Percentiles rank a stretch among this genome's conserved stretches.
phyloP scores from a whole-genome alignment of 257 asterid species.

The Lantana camara region DNA sequence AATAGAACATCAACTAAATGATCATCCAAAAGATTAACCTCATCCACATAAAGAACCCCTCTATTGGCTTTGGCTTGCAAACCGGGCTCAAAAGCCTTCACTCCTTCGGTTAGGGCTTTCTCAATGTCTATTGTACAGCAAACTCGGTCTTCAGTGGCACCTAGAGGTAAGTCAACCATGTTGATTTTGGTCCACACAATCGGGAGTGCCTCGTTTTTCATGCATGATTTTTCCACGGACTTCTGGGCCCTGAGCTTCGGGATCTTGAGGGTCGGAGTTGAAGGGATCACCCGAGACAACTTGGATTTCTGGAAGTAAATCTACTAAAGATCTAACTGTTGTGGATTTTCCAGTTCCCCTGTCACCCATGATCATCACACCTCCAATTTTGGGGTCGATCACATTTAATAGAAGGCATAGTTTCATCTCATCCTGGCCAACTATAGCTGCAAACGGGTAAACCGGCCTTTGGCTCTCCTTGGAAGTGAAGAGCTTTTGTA shows the following conservation, averaged over 20 bases:
- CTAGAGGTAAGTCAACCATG: constrained; percentile 94
- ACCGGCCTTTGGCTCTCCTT: constrained; percentile 88
- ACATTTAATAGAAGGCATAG: constrained; percentile 82
- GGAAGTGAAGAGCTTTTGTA: constrained; percentile 55
- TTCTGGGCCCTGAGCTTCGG: constrained; percentile 82
- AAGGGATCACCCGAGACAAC: constrained; percentile 85
- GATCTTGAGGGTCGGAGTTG: constrained; percentile 93
- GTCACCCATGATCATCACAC: constrained; percentile 98
- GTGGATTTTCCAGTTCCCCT: constrained; percentile 98
- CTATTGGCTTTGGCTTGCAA: constrained; percentile 90
- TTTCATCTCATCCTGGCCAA: constrained; percentile 98
- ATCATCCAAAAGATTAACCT: constrained; percentile 91
- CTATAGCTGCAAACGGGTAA: constrained; percentile 95
- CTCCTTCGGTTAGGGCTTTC: constrained; percentile 93
- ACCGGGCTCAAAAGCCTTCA: constrained; percentile 95
- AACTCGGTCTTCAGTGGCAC: constrained; percentile 97
- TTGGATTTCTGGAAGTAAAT: constrained; percentile 82
- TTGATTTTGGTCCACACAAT: constrained; percentile 62
- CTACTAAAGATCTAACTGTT: constrained; percentile 77
- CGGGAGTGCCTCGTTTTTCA: constrained; percentile 55
- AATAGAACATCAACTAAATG: constrained; percentile 87
- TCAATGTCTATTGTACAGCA: constrained; percentile 96
- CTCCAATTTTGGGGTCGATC: constrained; percentile 96
- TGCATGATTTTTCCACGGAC: constrained; percentile 55
- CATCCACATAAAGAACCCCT: constrained; percentile 89